Conservation (phyloP, 192 early-diverging fungal genomes). For the Coemansia sp. region DNA sequence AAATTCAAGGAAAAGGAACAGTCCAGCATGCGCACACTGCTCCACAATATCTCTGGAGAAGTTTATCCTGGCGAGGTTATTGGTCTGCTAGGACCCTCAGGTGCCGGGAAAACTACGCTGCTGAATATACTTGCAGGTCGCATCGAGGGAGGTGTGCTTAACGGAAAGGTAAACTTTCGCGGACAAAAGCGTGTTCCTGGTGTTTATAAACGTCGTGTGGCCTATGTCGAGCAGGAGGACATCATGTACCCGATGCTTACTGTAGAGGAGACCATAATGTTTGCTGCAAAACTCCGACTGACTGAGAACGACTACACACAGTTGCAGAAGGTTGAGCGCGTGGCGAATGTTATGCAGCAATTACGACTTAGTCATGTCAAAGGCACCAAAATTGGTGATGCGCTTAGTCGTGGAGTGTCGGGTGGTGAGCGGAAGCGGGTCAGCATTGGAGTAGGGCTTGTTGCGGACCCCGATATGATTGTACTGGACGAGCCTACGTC, state of each 20-base stretch:
- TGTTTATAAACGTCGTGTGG: constrained; percentile 69
- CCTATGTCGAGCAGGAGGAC: constrained; percentile 93
- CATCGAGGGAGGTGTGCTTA: constrained; percentile 64
- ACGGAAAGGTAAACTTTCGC: constrained; percentile 78
- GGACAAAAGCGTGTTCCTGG: constrained; percentile 64
- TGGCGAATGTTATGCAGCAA: constrained; percentile 80
- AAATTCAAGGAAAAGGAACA: constrained; percentile 44
- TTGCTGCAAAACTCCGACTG: constrained; percentile 82
- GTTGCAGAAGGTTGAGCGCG: constrained; percentile 67
- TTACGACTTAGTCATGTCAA: constrained; percentile 82
- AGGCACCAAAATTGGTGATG: constrained; percentile 73
- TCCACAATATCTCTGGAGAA: constrained; percentile 70
- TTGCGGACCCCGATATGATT: constrained; percentile 87
- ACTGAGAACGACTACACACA: constrained; percentile 64
- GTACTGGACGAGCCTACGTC: constrained; percentile 85
- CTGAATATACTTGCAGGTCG: constrained; percentile 86
- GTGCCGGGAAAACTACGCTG: constrained; percentile 90
- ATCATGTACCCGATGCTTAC: constrained; percentile 81
- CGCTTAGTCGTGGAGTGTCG: constrained; percentile 72
- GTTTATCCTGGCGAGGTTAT: constrained; percentile 84
- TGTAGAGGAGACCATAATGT: constrained; percentile 86
- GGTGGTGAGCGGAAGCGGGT: constrained; percentile 94
- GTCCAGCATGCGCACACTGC: constrained; percentile 52
- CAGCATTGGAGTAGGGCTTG: constrained; percentile 89
- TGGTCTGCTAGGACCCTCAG: constrained; percentile 91